Evolutionary conservation across 345 rosid species (phyloP), one percentile per base, ranked within the genome.

Genomic region (Ricinus communis): DNA sequence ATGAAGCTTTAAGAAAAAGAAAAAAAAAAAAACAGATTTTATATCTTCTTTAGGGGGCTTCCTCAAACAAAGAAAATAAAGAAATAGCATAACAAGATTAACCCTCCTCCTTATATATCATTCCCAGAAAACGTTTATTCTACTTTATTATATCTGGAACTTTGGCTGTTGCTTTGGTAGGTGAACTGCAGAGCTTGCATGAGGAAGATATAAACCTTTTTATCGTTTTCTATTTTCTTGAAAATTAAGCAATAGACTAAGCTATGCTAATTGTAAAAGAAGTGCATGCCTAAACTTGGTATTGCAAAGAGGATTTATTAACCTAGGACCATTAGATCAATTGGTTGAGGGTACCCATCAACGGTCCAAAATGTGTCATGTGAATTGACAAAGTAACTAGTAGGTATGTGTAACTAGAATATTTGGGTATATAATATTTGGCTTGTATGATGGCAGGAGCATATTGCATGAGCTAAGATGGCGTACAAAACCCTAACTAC

Each of bases 381-480:
- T 40, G 56, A 68, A 54, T 1, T 56, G n/a, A 46, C 28, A 2
- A 31, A 16, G 14, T 47, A 59, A 31, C n/a, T n/a, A 30, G 15
- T 13, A 14, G 13, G n/a, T 55, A 47, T 55, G 53, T 25, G 38
- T 38, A 52, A 45, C 14, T 36, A 69, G 22, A 55, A 14, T 22
- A 5, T 22, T 30, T 49, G 28, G 45, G 58, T 54, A 54, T 43
- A 12, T n/a, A 8, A 65, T 11, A 4, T 18, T 47, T 55, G 63
- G 40, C 50, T 30, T 59, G 52, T 73, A 76, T 81, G 85, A 82
- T 82, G 82, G 76, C 62, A 85, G 86, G 88, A 76, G 82, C 89
- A 85, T 69, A 85, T 79, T 85, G 96, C 91, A 87, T 91, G 96
- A 88, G 85, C 96, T 85, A 82, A 83, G 85, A 88, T 84, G 77